These are phyloP conservation scores for Pleurotus eryngii DNA, from an alignment of 768 basidiomycete genomes.

Conservation along the genomic window DNA sequence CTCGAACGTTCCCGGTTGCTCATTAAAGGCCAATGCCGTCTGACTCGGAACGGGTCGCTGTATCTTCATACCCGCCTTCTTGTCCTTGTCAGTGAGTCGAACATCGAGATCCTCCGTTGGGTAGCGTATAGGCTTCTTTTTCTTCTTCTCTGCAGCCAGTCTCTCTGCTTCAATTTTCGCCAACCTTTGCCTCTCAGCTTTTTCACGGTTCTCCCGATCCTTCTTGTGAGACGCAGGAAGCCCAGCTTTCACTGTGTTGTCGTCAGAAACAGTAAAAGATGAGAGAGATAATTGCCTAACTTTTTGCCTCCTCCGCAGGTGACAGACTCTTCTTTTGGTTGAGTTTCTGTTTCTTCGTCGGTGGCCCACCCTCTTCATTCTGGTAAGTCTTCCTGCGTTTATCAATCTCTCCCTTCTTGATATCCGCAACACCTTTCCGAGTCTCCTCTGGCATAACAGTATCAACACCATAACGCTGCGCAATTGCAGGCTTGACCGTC, in stretches of 20 bases:
- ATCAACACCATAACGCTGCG: conserved; percentile 80
- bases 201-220: conserved; percentile 69
- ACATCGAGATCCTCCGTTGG: conserved; percentile 92
- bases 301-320: conserved; percentile 71
- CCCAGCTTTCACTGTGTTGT: conserved; percentile 15
- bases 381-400: conserved; percentile 92
- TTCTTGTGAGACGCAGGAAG: conserved; percentile 51
- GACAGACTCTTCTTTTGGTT: conserved; percentile 64
- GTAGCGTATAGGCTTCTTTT: conserved; percentile 88
- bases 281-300: conserved; percentile 31
- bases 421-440: conserved; percentile 69
- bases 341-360: conserved; percentile 53
- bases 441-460: conserved; percentile 85
- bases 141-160: conserved; percentile 74
- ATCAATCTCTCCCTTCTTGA: conserved; percentile 86
- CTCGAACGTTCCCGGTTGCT: conserved; percentile 67
- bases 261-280: conserved; percentile 15
- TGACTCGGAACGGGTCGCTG: conserved; percentile 66
- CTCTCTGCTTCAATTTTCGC: conserved; percentile 71
- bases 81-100: conserved; percentile 75
- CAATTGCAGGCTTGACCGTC: conserved; percentile 87
- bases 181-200: conserved; percentile 60
- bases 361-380: conserved; percentile 76
- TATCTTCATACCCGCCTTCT: conserved; percentile 69
- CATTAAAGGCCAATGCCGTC: conserved; percentile 64